Evolutionary conservation across 805 yeast genomes (phyloP).

Genomic region (Lipomyces orientalis): DNA sequence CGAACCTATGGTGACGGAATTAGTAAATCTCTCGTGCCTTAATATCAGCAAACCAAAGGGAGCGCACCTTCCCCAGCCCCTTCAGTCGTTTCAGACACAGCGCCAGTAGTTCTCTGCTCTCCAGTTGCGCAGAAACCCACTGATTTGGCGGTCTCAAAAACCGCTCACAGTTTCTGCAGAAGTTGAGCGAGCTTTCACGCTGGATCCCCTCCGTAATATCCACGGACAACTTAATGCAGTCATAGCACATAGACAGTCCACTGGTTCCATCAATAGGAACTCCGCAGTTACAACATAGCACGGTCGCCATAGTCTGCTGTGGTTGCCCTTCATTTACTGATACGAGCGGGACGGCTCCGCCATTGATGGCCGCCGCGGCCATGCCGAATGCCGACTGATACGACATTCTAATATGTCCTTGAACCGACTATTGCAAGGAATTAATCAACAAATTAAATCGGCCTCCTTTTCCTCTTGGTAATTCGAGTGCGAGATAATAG

Average conservation of each 20-base stretch:
- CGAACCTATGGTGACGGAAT: conserved; percentile 64
- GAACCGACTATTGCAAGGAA: not conserved
- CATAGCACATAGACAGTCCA: conserved; percentile 87
- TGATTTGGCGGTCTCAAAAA: conserved; percentile 93
- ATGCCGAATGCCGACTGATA: conserved; percentile 30
- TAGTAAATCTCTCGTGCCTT: not conserved
- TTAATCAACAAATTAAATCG: too few relatives aligned
- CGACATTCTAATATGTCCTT: conserved; percentile 17
- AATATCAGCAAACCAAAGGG: not conserved
- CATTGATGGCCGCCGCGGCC: conserved; percentile 32
- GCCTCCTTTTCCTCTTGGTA: too few relatives aligned
- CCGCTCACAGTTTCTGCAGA: conserved; percentile 96
- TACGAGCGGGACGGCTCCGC: conserved; percentile 32
- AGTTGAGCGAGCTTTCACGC: conserved; percentile 81
- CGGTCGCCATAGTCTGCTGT: conserved; percentile 63
- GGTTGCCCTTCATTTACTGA: conserved; percentile 1
- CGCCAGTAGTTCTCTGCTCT: conserved; percentile 90
- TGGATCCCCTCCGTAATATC: conserved; percentile 95
- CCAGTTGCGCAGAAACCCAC: conserved; percentile 90
- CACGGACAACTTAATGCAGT: conserved; percentile 90
- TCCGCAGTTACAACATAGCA: conserved; percentile 98
- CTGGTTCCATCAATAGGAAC: conserved; percentile 93
- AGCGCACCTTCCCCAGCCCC: conserved; percentile 76
- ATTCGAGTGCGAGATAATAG: too few relatives aligned
- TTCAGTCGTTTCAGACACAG: conserved; percentile 84